phyloP scores from a whole-genome alignment of 768 basidiomycete species.

The Pleurotus salmoneostramineus region DNA sequence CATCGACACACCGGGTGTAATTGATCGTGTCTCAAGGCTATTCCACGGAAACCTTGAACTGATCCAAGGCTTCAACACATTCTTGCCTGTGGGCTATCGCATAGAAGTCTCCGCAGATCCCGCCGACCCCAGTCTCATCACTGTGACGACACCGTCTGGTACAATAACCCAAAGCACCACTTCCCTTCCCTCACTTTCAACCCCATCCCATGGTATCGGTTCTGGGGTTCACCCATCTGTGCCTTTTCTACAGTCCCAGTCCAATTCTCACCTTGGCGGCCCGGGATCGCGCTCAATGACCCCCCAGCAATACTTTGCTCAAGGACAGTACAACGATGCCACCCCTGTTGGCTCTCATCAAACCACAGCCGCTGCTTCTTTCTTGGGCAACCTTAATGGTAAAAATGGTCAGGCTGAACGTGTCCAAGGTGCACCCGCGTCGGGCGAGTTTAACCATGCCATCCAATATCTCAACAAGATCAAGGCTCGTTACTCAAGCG shows the following conservation, averaged over 20 bases:
- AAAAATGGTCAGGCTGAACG: slow-evolving; percentile 30
- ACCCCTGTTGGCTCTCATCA: slow-evolving; percentile 41
- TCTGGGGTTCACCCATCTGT: slow-evolving; percentile 23
- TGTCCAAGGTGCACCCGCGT: slow-evolving; percentile 45
- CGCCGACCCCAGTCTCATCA: slow-evolving; percentile 67
- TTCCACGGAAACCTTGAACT: slow-evolving; percentile 69
- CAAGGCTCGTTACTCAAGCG: slow-evolving; percentile 84
- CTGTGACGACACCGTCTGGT: slow-evolving; percentile 77
- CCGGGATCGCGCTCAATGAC: slow-evolving; percentile 53
- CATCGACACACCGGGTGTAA: slow-evolving; percentile 80
- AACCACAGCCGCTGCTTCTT: slow-evolving; percentile 59
- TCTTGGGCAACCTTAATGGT: slow-evolving; percentile 56
- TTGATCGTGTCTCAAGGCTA: slow-evolving; percentile 68
- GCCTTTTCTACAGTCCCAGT: slow-evolving; percentile 26
- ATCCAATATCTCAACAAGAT: slow-evolving; percentile 99
- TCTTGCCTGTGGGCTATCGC: slow-evolving; percentile 67
- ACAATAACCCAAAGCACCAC: slow-evolving; percentile 65
- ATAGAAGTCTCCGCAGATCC: slow-evolving; percentile 43
- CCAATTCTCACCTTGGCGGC: slow-evolving; percentile 26
- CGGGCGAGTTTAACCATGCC: slow-evolving; percentile 84
- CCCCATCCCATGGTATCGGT: slow-evolving; percentile 24
- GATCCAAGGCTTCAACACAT: slow-evolving; percentile 82
- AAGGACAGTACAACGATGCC: slow-evolving; percentile 32
- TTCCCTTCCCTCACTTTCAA: slow-evolving; percentile 23
- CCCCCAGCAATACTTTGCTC: slow-evolving; percentile 39